These are phyloP conservation scores for Acephala macrosclerotiorum DNA, from an alignment of 2,329 filamentous ascomycete genomes.

Conservation along the genomic window DNA sequence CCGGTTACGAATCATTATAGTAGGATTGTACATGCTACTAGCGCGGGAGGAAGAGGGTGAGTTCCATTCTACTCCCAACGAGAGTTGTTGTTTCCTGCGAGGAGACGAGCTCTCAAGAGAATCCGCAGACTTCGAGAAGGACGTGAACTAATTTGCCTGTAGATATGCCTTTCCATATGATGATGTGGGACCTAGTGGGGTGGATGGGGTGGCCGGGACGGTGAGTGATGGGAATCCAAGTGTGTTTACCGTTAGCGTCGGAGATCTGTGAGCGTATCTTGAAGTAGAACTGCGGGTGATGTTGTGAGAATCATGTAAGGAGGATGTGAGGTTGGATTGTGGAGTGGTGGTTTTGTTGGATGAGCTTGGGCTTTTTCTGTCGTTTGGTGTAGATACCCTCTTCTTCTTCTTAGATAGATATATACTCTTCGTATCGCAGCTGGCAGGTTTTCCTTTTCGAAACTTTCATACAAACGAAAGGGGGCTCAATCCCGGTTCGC, in stretches of 20 bases:
- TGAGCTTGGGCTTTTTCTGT: neutral
- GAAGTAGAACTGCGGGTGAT: too few species aligned
- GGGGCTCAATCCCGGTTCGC: too few species aligned
- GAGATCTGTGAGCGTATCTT: neutral
- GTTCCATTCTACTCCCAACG: too few species aligned
- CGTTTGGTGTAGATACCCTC: neutral
- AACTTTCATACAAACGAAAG: too few species aligned
- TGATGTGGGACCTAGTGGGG: constrained; percentile 67
- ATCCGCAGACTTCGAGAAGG: too few species aligned
- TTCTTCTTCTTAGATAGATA: neutral
- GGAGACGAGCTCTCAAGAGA: too few species aligned
- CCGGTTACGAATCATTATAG: constrained; percentile 69
- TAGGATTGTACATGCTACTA: constrained; percentile 64
- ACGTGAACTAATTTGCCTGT: too few species aligned
- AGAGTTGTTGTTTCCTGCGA: too few species aligned
- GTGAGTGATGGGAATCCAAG: constrained; percentile 56
- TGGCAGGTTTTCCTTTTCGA: too few species aligned
- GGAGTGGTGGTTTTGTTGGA: neutral
- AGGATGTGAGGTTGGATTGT: neutral
- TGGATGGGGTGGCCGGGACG: constrained; percentile 65
- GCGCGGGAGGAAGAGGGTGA: constrained; percentile 65
- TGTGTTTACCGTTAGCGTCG: constrained; percentile 30
- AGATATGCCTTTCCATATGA: constrained; percentile 73
- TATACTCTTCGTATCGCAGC: too few species aligned
- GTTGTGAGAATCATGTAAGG: too few species aligned